Base-by-base conservation (phyloP, 345 rosid species). In the Mallotus nudiflorus region DNA sequence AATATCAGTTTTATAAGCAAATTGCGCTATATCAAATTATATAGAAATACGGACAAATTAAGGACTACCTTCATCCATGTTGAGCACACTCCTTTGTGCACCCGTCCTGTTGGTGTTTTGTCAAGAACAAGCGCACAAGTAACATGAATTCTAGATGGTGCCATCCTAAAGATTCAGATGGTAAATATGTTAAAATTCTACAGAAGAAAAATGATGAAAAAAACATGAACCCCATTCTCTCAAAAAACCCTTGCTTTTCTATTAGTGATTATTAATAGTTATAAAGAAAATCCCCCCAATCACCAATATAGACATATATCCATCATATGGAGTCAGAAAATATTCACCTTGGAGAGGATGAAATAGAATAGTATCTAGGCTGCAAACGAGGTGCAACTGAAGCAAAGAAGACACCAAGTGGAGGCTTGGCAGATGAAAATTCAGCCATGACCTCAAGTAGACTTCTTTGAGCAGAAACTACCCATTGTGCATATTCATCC, bases 371-470 rank as follows among this genome's bases (percentile, higher is more conserved):
- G 77, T 84, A 94, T 79, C 98, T 84, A 51, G 97, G 98, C 58
- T 86, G 97, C 76, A 94, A 86, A 54, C 85, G 96, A 16, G 98
- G 92, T 58, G 92, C 93, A 39, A 94, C 77, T 62, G 93, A 89
- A 29, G 97, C 98, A 88, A 94, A 90, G 77, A 94, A 91, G 19
- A 94, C 98, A 69, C 98, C 97, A 63, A 94, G 83, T 22, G 98
- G 89, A 25, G 98, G 86, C 82, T 83, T 91, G 69, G 90, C 96
- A 42, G 98, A 90, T 65, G 96, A 92, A 74, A 94, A 94, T 73
- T 84, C 89, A 60, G 87, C 85, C 99, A 95, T 86, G 46, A 95
- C 93, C 83, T 95, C 99, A 73, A 90, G 92, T 65, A 95, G 93
- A 77, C 97, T 95, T 85, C 96, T 91, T 82, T 90, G 97, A 75